Conservation (phyloP, 1,139 yeast genomes). For the Sugiyamaella neomexicana region DNA sequence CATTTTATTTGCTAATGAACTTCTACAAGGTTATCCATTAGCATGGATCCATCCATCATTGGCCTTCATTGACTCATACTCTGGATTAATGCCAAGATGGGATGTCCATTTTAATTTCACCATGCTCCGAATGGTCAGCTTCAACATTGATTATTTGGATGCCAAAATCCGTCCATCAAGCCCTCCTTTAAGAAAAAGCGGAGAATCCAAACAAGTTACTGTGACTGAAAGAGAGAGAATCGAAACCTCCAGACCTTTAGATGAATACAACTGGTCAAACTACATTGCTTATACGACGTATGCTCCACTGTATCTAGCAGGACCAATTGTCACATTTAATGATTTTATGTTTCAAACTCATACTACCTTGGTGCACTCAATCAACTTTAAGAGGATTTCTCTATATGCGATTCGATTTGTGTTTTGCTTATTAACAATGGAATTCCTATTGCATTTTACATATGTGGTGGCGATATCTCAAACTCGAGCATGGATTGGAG, state of each 20-base stretch:
- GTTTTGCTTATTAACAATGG: constrained; percentile 83
- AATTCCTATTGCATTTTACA: constrained; percentile 77
- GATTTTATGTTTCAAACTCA: constrained; percentile 73
- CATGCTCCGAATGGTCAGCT: constrained; percentile 78
- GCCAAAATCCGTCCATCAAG: constrained; percentile 23
- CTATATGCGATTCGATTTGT: constrained; percentile 67
- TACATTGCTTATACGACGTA: constrained; percentile 77
- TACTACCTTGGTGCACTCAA: constrained; percentile 50
- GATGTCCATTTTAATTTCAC: constrained; percentile 94
- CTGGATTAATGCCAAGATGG: constrained; percentile 86
- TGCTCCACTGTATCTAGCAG: constrained; percentile 90
- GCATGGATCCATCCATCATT: constrained; percentile 44
- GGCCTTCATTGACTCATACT: constrained; percentile 48
- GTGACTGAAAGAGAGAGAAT: constrained; percentile 67
- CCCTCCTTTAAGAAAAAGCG: constrained; percentile 12
- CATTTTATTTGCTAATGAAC: constrained; percentile 75
- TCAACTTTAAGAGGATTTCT: constrained; percentile 52
- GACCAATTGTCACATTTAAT: constrained; percentile 90
- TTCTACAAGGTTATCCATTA: constrained; percentile 54
- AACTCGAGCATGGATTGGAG: constrained; percentile 86
- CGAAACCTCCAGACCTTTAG: constrained; percentile 57
- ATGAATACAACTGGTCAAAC: constrained; percentile 61
- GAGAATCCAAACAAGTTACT: constrained; percentile 2
- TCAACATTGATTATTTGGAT: constrained; percentile 64
- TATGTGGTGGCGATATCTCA: constrained; percentile 92